A percentile compares a stretch with the other conserved stretches of the same genome.
phyloP scores from a whole-genome alignment of 306 rosid genomes.

The Trifolium dubium region DNA sequence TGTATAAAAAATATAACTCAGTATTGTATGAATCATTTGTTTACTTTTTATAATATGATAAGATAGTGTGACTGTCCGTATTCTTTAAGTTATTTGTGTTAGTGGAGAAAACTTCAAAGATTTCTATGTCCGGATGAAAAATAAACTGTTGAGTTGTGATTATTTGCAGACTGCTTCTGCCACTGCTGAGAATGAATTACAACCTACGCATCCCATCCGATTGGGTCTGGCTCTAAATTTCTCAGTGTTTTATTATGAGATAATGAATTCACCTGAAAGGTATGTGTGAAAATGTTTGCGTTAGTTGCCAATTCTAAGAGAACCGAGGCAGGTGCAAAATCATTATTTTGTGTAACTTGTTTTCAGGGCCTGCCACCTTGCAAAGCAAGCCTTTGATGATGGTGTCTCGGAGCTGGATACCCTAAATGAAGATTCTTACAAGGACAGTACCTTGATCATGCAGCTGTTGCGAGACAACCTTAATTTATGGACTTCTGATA shows the following conservation, averaged over 20 bases:
- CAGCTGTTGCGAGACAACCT: constrained; percentile 82
- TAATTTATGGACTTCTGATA: constrained; percentile 73
- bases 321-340: not conserved
- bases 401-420: constrained; percentile 72
- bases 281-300: constrained; percentile 39
- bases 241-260: constrained; percentile 86
- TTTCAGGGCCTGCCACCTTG: constrained; percentile 83
- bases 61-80: not conserved
- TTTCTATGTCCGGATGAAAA: not conserved
- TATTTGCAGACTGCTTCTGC: constrained; percentile 63
- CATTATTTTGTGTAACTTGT: constrained; percentile 24
- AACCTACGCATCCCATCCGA: constrained; percentile 76
- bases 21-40: constrained; percentile 16
- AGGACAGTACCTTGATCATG: constrained; percentile 83
- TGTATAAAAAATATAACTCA: no score
- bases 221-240: constrained; percentile 78
- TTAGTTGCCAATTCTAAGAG: not conserved
- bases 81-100: not conserved
- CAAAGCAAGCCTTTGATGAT: constrained; percentile 78
- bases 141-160: not conserved
- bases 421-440: constrained; percentile 74
- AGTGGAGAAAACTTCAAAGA: not conserved
- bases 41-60: not conserved
- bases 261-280: constrained; percentile 84
- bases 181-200: constrained; percentile 67